Conservation (phyloP, 257 asterid species). For the Przewalskia tangutica region DNA sequence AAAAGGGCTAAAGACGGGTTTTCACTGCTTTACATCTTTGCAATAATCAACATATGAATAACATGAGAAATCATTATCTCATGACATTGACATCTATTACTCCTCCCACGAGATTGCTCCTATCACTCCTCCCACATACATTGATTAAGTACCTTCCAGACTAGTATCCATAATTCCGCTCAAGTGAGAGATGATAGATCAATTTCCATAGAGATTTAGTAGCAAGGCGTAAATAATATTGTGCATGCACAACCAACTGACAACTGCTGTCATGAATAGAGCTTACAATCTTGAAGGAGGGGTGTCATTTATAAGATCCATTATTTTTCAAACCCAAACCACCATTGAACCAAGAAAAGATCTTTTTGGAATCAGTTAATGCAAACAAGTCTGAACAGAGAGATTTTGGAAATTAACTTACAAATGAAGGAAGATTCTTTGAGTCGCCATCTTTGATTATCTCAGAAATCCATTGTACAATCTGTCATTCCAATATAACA, state of each 20-base stretch:
- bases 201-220: background rate
- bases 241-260: background rate
- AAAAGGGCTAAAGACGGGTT: background rate
- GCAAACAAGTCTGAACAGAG: background rate
- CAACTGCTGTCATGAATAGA: background rate
- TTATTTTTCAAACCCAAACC: background rate
- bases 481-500: conserved; percentile 38
- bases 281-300: background rate
- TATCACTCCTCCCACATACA: background rate
- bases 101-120: background rate
- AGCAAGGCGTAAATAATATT: background rate
- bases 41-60: background rate
- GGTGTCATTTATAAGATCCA: background rate
- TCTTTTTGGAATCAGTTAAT: background rate
- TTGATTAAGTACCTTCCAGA: background rate
- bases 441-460: conserved; percentile 84
- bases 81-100: background rate
- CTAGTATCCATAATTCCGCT: background rate
- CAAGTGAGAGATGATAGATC: background rate
- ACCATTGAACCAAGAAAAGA: background rate
- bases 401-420: conserved; percentile 31
- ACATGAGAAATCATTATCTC: background rate
- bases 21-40: background rate
- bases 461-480: conserved; percentile 68
- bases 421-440: conserved; percentile 79